Conservation (phyloP, 768 basidiomycete genomes). For the Hydnomerulius pinastri region DNA sequence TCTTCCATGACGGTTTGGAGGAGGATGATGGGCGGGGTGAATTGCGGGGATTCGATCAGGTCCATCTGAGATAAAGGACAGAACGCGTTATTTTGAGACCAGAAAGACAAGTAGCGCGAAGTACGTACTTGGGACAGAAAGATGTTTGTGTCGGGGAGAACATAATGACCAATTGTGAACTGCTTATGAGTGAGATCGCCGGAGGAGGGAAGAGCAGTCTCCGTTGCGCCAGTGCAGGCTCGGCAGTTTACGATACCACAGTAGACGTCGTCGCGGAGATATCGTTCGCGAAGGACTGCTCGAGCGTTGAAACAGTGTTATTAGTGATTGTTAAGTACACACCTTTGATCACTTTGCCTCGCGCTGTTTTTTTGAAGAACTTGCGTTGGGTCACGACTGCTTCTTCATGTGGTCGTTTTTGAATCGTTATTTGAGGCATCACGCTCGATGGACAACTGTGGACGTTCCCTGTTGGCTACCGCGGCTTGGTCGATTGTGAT, state of each 20-base stretch:
- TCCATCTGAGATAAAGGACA: constrained; percentile 70
- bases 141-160: constrained; percentile 94
- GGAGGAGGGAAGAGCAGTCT: constrained; percentile 53
- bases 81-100: constrained; percentile 1
- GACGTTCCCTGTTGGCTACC: too few relatives aligned
- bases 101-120: neutral
- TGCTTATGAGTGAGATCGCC: constrained; percentile 60
- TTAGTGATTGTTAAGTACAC: constrained; percentile 9
- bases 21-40: constrained; percentile 80
- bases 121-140: constrained; percentile 80
- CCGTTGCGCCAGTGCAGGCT: constrained; percentile 48
- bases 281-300: constrained; percentile 88
- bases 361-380: constrained; percentile 94
- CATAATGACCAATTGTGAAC: constrained; percentile 71
- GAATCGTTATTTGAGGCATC: constrained; percentile 69
- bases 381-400: constrained; percentile 81
- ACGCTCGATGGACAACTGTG: too few relatives aligned
- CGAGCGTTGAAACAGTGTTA: neutral
- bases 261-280: constrained; percentile 87
- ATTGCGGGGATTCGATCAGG: constrained; percentile 76
- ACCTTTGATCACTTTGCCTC: constrained; percentile 95
- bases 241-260: constrained; percentile 80
- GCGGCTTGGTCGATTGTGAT: too few relatives aligned
- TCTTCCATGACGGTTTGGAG: constrained; percentile 96
- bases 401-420: constrained; percentile 71